phyloP scores from a whole-genome alignment of 257 asterid species.

The Nicotiana knightiana region DNA sequence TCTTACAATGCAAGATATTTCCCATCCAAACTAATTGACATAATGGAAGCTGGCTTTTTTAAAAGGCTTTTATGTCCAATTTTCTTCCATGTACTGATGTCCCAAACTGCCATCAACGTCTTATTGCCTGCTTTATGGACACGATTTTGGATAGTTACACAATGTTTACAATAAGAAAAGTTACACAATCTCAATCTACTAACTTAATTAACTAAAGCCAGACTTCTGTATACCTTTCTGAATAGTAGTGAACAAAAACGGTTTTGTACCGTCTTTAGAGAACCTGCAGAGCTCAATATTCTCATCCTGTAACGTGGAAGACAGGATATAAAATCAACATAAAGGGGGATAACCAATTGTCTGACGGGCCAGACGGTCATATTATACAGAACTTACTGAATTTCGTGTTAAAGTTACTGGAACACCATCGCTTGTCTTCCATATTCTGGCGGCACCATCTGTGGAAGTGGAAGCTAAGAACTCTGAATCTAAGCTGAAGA shows the following conservation, averaged over 20 bases:
- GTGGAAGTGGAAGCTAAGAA: slow-evolving; percentile 88
- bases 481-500: slow-evolving; percentile 83
- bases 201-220: not conserved
- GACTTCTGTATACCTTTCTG: slow-evolving; percentile 53
- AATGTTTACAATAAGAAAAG: slow-evolving; percentile 8
- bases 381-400: slow-evolving; percentile 47
- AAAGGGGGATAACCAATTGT: not conserved
- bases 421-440: slow-evolving; percentile 84
- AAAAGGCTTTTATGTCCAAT: slow-evolving; percentile 79
- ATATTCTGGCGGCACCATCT: slow-evolving; percentile 92
- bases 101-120: slow-evolving; percentile 78
- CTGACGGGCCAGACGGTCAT: not conserved
- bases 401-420: slow-evolving; percentile 68
- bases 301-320: slow-evolving; percentile 61
- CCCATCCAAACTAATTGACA: slow-evolving; percentile 90
- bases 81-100: slow-evolving; percentile 82
- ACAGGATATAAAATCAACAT: slow-evolving; percentile 13
- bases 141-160: slow-evolving; percentile 15
- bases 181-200: not conserved
- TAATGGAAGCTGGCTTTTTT: slow-evolving; percentile 66
- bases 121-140: slow-evolving; percentile 53
- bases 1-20: slow-evolving; percentile 93
- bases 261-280: slow-evolving; percentile 96
- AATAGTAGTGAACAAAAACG: slow-evolving; percentile 76
- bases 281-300: slow-evolving; percentile 81